Conservation (phyloP, 2,329 filamentous ascomycete species). For the Fusarium chaquense region DNA sequence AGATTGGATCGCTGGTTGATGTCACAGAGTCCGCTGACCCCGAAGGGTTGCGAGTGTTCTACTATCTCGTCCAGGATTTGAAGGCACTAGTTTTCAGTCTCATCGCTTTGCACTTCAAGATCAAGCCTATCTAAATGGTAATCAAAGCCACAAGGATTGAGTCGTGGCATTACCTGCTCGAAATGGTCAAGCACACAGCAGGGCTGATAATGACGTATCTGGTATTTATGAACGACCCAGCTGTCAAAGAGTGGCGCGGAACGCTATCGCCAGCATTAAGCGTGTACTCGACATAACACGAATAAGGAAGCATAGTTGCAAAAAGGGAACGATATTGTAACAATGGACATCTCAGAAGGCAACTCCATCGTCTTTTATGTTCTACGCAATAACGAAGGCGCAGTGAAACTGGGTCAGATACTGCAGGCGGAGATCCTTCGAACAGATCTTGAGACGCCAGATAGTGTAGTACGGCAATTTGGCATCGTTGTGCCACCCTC, state of each 20-base stretch:
- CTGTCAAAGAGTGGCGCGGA: conserved; percentile 27
- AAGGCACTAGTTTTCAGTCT: conserved; percentile 97
- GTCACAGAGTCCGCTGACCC: conserved; percentile 96
- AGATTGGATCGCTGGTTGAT: conserved; percentile 96
- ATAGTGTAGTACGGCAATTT: conserved; percentile 32
- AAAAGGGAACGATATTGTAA: background rate
- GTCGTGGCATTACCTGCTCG: conserved; percentile 12
- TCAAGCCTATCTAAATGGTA: conserved; percentile 74
- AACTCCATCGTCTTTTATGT: background rate
- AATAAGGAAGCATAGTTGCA: conserved; percentile 8
- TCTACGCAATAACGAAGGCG: background rate
- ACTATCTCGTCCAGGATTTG: conserved; percentile 97
- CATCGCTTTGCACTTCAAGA: conserved; percentile 98
- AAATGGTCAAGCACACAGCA: background rate
- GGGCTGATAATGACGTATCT: conserved; percentile 2
- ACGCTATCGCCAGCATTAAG: conserved; percentile 7
- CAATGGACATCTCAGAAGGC: background rate
- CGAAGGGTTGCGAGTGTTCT: conserved; percentile 95
- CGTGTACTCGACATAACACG: conserved; percentile 13
- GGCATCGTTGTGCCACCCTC: conserved; percentile 14
- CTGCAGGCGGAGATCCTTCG: conserved; percentile 3
- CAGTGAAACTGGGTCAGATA: background rate
- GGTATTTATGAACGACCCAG: conserved; percentile 27
- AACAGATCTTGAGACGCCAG: conserved; percentile 6
- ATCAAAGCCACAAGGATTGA: conserved; percentile 3